Evolutionary conservation across 2,329 filamentous ascomycete genomes (phyloP).

Genomic region (Plenodomus lindquistii): DNA sequence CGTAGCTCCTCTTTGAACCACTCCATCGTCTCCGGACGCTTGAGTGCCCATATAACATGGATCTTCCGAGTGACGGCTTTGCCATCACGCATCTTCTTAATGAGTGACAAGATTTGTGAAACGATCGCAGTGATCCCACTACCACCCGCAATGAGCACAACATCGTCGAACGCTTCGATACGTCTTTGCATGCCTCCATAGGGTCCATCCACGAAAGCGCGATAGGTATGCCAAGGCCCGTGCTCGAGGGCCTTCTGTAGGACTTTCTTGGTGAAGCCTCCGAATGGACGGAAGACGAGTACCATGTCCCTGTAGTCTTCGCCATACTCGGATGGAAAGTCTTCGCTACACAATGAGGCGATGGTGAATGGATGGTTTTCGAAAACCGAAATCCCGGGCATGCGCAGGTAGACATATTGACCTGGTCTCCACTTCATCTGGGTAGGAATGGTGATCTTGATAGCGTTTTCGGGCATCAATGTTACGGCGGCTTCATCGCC

Average conservation of each 20-base stretch:
- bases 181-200: constrained; percentile 94
- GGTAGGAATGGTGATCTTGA: constrained; percentile 93
- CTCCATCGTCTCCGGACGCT: constrained; percentile 89
- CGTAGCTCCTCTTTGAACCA: constrained; percentile 96
- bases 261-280: constrained; percentile 85
- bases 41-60: constrained; percentile 91
- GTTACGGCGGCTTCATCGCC: constrained; percentile 91
- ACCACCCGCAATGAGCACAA: constrained; percentile 89
- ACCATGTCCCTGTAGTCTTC: constrained; percentile 86
- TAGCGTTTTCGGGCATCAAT: constrained; percentile 87
- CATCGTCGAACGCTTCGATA: constrained; percentile 89
- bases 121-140: constrained; percentile 93
- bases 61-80: constrained; percentile 91
- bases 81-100: constrained; percentile 93
- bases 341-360: constrained; percentile 86
- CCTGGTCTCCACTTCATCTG: constrained; percentile 91
- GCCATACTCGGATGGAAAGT: constrained; percentile 90
- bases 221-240: constrained; percentile 88
- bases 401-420: constrained; percentile 91
- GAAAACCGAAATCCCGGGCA: constrained; percentile 87
- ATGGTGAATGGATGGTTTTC: constrained; percentile 97
- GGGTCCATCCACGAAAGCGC: constrained; percentile 89
- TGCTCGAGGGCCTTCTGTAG: constrained; percentile 82
- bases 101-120: constrained; percentile 88
- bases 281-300: constrained; percentile 87